Evolutionary conservation across 306 rosid species (phyloP), one percentile per base, ranked within the genome.

Genomic region (Rosa lucieae): DNA sequence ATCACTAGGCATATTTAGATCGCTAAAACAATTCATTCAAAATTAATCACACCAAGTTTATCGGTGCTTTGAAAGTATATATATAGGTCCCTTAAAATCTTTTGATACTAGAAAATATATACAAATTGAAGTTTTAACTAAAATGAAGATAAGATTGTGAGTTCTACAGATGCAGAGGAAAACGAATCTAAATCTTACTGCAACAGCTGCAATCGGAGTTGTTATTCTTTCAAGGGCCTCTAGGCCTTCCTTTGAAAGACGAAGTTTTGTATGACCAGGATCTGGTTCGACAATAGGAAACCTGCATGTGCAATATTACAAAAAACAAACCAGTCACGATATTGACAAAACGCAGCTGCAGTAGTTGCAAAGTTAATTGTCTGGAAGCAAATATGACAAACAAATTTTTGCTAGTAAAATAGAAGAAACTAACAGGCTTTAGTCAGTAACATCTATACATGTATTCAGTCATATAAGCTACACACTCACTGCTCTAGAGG

Each of bases 271-370:
- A 74, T 94, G 97, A 65, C 90, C 92, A 69, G 92, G 91, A 86
- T 92, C 99, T 67, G 97, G 99, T 85, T 91, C 97, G 72, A 94
- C 92, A 67, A 94, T 94, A 21, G 99, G 95, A 85, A 92, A 92
- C 75, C 97, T 94, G 89, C 46, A 73, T 8, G 75, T 40, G 68
- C 71, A 77, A 78, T 76, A 80, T 29, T n/a, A 69, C 48, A 61
- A 46, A 81, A 3, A 63, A 63, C 69, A 81, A 76, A 83, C 86
- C 67, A 82, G 67, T 48, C 56, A 59, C 59, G 20, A 49, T 66
- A 76, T 62, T 66, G 2, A 66, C 40, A 83, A 63, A 70, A 83
- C 61, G 35, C 21, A 67, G 76, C 71, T 2, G 14, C 32, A 23
- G 53, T 10, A 53, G 70, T 51, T 47, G 29, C 37, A 14, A 6